A percentile compares a stretch with the other conserved stretches of the same genome.
These are phyloP conservation scores for Primulina huaijiensis DNA, from an alignment of 257 asterid genomes.

Conservation along the genomic window DNA sequence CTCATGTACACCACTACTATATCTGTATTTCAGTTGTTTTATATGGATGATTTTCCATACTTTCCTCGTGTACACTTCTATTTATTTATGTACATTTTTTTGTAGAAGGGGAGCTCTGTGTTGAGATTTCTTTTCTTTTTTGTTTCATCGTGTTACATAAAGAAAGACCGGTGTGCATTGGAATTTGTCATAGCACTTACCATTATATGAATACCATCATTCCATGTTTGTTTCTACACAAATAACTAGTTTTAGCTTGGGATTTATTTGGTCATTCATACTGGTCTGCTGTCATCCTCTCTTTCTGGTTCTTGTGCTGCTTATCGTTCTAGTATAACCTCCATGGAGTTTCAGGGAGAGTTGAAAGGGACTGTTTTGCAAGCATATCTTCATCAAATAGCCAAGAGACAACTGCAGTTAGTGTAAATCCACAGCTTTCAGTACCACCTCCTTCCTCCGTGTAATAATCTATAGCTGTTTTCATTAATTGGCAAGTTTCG, in stretches of 20 bases:
- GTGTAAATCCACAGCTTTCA: conserved; percentile 60
- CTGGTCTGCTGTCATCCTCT: background rate
- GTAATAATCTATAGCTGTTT: conserved; percentile 39
- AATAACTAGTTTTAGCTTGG: background rate
- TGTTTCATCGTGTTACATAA: too few relatives aligned
- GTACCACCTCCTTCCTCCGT: conserved; percentile 68
- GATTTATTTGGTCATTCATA: conserved; percentile 2
- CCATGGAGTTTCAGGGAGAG: conserved; percentile 44
- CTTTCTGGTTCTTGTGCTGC: conserved; percentile 17
- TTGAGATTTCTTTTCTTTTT: too few relatives aligned
- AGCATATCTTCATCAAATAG: conserved; percentile 57
- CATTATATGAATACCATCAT: background rate
- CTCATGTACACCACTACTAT: background rate
- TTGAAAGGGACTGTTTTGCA: conserved; percentile 50
- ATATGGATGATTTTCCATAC: background rate
- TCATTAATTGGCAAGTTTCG: background rate
- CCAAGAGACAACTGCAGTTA: conserved; percentile 76
- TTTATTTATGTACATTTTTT: background rate
- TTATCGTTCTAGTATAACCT: conserved; percentile 21
- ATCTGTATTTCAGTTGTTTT: background rate
- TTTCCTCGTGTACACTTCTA: background rate
- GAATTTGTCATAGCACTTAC: background rate
- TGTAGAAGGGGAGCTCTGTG: background rate
- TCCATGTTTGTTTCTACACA: background rate
- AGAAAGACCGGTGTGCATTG: background rate